Conservation (phyloP, 2,329 filamentous ascomycete genomes). For the Neofusicoccum parvum region DNA sequence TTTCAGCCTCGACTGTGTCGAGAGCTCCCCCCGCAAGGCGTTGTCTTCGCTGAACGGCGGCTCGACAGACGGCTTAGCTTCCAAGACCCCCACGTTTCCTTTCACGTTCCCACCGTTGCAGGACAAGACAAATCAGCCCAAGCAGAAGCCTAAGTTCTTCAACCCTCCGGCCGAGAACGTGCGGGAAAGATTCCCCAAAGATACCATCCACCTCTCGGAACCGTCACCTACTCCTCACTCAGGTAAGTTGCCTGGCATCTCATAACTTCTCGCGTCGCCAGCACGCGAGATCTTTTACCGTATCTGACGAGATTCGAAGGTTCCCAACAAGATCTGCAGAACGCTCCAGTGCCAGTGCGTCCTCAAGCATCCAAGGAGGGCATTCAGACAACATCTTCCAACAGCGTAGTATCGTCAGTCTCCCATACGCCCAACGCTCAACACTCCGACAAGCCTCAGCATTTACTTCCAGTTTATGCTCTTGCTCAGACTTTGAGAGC, state of each 20-base stretch:
- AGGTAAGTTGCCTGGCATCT: not conserved
- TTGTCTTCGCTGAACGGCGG: not conserved
- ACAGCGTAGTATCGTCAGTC: not conserved
- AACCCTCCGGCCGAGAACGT: too few species aligned
- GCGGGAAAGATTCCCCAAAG: not conserved
- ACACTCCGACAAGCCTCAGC: not conserved
- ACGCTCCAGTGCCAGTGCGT: too few species aligned
- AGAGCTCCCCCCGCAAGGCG: not conserved
- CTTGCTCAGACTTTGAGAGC: constrained; percentile 8
- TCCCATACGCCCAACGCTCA: not conserved
- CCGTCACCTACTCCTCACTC: not conserved
- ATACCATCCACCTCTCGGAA: not conserved
- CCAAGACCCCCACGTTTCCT: not conserved
- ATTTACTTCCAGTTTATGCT: not conserved
- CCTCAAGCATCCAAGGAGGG: too few species aligned
- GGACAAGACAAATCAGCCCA: not conserved
- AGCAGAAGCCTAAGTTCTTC: too few species aligned
- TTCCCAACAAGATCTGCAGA: too few species aligned
- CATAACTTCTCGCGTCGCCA: too few species aligned
- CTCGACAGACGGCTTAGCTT: not conserved
- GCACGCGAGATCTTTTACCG: not conserved
- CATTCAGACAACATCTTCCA: too few species aligned
- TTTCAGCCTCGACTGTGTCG: constrained; percentile 9
- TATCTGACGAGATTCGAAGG: too few species aligned
- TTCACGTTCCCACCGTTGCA: not conserved